phyloP scores from a whole-genome alignment of 129 eudicot species.

The Lactuca sativa region DNA sequence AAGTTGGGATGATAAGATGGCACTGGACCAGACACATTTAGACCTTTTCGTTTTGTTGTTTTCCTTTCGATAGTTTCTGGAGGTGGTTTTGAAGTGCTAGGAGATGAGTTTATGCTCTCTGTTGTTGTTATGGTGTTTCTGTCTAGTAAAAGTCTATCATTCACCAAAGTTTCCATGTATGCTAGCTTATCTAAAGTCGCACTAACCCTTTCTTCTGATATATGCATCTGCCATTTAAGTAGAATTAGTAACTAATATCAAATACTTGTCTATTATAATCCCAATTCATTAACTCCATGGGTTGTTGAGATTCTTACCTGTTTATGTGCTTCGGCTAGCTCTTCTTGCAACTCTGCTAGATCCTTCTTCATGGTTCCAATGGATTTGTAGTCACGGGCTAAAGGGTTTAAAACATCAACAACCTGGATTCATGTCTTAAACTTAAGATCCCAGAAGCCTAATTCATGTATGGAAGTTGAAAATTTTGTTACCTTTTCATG shows the following conservation, averaged over 20 bases:
- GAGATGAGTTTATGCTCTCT: conserved; percentile 40
- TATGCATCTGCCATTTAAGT: conserved; percentile 69
- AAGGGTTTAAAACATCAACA: conserved; percentile 93
- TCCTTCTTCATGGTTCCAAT: conserved; percentile 87
- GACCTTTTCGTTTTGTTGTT: conserved; percentile 47
- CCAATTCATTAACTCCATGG: conserved; percentile 6
- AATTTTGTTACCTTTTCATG: conserved; percentile 76
- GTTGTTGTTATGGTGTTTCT: conserved; percentile 49
- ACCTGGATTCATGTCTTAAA: conserved; percentile 52
- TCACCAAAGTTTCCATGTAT: conserved; percentile 86
- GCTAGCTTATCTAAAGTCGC: conserved; percentile 95
- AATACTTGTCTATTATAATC: neutral
- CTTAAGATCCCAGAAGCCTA: conserved; percentile 11
- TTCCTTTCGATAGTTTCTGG: conserved; percentile 46
- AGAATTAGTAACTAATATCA: conserved; percentile 1
- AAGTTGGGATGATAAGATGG: conserved; percentile 61
- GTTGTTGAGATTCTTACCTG: conserved; percentile 76
- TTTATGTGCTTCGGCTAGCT: conserved; percentile 85
- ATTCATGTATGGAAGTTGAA: neutral
- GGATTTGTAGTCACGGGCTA: conserved; percentile 95
- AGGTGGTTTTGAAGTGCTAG: conserved; percentile 51
- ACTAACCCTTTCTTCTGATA: conserved; percentile 87
- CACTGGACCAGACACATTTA: conserved; percentile 93
- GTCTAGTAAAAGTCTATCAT: conserved; percentile 81
- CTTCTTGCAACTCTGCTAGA: conserved; percentile 83